Percentiles rank a stretch among this genome's conserved stretches.
Conservation (phyloP, 495 filamentous ascomycete genomes). For the Parmelia sp. region DNA sequence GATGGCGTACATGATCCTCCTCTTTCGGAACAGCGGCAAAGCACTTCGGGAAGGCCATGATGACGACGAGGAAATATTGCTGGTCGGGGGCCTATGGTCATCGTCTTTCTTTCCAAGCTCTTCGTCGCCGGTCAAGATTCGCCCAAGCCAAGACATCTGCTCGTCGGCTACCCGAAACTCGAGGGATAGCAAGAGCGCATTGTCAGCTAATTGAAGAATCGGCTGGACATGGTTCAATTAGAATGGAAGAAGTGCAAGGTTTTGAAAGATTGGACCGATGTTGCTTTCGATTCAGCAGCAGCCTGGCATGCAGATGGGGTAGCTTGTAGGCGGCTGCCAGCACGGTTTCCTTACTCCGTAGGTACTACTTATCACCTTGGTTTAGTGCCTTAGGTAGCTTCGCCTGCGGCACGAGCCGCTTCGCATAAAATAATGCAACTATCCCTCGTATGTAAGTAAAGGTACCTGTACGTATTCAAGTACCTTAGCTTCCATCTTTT, state of each 20-base stretch:
- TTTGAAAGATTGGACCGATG: not conserved
- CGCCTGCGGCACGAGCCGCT: not conserved
- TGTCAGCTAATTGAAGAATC: conserved; percentile 3
- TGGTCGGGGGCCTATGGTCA: conserved; percentile 45
- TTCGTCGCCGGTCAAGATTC: conserved; percentile 50
- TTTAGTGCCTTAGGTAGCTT: too few species aligned
- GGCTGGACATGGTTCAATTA: not conserved
- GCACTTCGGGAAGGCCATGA: conserved; percentile 31
- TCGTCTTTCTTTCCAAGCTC: conserved; percentile 68
- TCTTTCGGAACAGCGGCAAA: conserved; percentile 32
- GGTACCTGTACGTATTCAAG: too few species aligned
- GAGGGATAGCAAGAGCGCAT: conserved; percentile 14
- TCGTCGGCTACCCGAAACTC: conserved; percentile 22
- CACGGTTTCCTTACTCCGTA: too few species aligned
- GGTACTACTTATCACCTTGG: too few species aligned
- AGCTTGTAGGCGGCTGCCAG: too few species aligned
- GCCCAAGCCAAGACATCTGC: conserved; percentile 40
- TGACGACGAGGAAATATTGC: conserved; percentile 28
- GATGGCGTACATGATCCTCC: conserved; percentile 40
- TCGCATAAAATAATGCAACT: not conserved
- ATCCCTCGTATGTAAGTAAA: too few species aligned
- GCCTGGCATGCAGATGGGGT: too few species aligned
- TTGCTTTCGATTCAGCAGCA: not conserved
- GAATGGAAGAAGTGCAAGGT: not conserved
- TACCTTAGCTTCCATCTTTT: too few species aligned